phyloP scores from a whole-genome alignment of 1,139 yeast species.

The Hemisphaericaspora lyxosophila region DNA sequence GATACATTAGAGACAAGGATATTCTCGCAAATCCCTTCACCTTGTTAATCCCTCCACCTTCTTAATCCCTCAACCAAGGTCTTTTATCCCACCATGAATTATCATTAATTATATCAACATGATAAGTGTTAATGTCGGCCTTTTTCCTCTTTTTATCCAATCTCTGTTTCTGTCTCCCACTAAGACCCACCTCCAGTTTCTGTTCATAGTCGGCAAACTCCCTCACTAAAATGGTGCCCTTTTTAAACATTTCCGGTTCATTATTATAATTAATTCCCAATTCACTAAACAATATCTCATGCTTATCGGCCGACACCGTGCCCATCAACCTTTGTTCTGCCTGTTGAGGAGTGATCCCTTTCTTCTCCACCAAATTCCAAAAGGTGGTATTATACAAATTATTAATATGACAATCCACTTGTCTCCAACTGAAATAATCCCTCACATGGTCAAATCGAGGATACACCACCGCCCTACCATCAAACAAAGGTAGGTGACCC shows the following conservation, averaged over 20 bases:
- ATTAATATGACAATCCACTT: constrained; percentile 95
- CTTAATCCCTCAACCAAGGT: constrained; percentile 30
- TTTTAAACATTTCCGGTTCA: constrained; percentile 83
- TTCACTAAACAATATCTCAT: constrained; percentile 74
- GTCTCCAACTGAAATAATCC: constrained; percentile 94
- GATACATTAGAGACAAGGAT: too few species aligned
- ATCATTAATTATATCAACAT: constrained; percentile 59
- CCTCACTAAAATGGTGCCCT: constrained; percentile 75
- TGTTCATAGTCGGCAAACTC: constrained; percentile 33
- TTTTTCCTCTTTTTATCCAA: constrained; percentile 49
- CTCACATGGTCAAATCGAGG: constrained; percentile 63
- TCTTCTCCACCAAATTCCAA: constrained; percentile 78
- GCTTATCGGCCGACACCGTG: constrained; percentile 78
- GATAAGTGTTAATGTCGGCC: constrained; percentile 45
- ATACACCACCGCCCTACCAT: constrained; percentile 84
- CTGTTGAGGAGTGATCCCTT: constrained; percentile 70
- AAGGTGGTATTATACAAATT: constrained; percentile 90
- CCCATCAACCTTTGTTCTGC: constrained; percentile 76
- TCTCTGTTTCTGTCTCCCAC: constrained; percentile 52
- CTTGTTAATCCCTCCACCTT: too few species aligned
- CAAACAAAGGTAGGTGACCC: constrained; percentile 73
- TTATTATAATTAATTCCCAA: constrained; percentile 88
- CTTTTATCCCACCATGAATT: constrained; percentile 53
- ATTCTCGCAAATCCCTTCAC: too few species aligned
- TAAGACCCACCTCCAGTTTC: constrained; percentile 17